phyloP scores from a whole-genome alignment of 163 green algal genomes.

The Scenedesmus sp. region DNA sequence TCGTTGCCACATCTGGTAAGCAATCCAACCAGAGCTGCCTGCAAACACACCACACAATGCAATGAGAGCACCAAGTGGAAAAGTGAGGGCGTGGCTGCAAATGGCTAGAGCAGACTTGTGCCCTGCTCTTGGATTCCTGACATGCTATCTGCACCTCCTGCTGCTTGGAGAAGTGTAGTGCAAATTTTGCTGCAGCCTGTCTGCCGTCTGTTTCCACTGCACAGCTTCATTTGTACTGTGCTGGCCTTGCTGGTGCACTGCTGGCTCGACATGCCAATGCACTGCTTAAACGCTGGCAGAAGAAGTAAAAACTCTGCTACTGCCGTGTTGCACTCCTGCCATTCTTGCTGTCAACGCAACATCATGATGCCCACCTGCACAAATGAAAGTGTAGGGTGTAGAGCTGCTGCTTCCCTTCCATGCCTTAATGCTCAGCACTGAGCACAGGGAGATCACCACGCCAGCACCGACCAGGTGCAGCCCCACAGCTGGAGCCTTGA shows the following conservation, averaged over 20 bases:
- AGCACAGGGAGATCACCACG: slow-evolving; percentile 58
- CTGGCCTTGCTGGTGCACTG: not conserved
- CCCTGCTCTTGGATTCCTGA: not conserved
- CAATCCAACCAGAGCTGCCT: slow-evolving; percentile 43
- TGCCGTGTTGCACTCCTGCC: not conserved
- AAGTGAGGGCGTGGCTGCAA: not conserved
- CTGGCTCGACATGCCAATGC: not conserved
- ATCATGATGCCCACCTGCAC: slow-evolving; percentile 55
- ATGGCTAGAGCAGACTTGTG: not conserved
- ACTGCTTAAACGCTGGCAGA: not conserved
- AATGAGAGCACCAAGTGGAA: not conserved
- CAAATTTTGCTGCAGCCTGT: not conserved
- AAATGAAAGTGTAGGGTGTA: slow-evolving; percentile 61
- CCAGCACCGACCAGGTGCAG: slow-evolving; percentile 55
- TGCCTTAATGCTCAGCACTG: slow-evolving; percentile 71
- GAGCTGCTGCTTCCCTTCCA: slow-evolving; percentile 56
- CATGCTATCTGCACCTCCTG: not conserved
- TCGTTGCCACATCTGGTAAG: slow-evolving; percentile 51
- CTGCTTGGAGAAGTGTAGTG: not conserved
- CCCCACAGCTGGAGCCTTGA: slow-evolving; percentile 48
- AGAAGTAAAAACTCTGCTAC: not conserved
- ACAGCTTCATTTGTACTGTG: not conserved
- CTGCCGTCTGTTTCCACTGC: too few relatives aligned
- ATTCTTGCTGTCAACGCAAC: not conserved
- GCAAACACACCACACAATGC: not conserved